A percentile compares a stretch with the other conserved stretches of the same genome.
These are phyloP conservation scores for Carallia brachiata DNA, from an alignment of 345 rosid genomes.

Conservation along the genomic window DNA sequence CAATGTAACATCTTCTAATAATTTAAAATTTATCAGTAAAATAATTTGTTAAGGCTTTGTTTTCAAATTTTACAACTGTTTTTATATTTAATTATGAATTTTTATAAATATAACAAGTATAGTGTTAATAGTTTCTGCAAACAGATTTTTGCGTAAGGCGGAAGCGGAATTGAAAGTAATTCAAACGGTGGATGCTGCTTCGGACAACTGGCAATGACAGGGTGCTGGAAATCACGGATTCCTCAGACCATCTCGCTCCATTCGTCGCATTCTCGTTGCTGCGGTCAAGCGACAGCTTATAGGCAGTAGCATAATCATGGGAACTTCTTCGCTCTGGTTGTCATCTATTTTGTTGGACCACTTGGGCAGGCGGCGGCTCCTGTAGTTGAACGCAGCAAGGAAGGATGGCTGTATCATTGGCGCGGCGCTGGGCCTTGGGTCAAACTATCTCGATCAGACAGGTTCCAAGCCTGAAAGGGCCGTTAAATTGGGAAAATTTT, in stretches of 20 bases:
- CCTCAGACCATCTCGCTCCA: constrained; percentile 29
- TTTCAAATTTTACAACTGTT: too few species aligned
- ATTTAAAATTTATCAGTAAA: too few species aligned
- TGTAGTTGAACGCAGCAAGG: too few species aligned
- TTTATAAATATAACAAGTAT: too few species aligned
- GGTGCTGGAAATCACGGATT: constrained; percentile 51
- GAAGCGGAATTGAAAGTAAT: constrained; percentile 41
- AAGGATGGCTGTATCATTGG: constrained; percentile 16
- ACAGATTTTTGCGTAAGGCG: not conserved
- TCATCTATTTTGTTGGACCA: constrained; percentile 48
- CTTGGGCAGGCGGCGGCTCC: constrained; percentile 2
- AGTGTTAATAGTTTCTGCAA: too few species aligned
- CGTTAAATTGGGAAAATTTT: not conserved
- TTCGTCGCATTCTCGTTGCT: constrained; percentile 36
- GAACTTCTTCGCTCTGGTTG: constrained; percentile 34
- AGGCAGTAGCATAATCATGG: constrained; percentile 47
- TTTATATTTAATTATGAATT: too few species aligned
- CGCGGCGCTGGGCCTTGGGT: constrained; percentile 12
- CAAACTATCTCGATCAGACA: constrained; percentile 2
- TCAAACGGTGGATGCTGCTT: constrained; percentile 37
- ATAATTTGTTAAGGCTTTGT: too few species aligned
- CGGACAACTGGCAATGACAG: constrained; percentile 28
- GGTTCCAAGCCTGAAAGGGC: constrained; percentile 14
- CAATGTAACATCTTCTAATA: too few species aligned
- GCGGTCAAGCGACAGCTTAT: constrained; percentile 32